Evolutionary conservation across 129 eudicot genomes (phyloP).

Genomic region (Helichrysum umbraculigerum): DNA sequence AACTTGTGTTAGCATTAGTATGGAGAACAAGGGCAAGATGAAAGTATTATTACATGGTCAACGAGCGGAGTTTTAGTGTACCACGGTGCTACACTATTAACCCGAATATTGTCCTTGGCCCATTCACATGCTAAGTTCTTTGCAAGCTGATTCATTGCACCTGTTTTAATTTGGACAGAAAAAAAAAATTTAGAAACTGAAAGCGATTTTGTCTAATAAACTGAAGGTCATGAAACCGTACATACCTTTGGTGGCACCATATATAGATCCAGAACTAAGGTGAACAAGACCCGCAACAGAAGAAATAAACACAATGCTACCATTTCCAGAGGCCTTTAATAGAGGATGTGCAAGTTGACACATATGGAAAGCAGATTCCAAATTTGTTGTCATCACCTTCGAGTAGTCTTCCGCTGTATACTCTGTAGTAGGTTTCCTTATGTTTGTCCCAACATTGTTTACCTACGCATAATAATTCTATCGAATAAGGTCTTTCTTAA

Average conservation of each 20-base stretch:
- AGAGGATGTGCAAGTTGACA: conserved; percentile 80
- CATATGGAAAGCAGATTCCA: conserved; percentile 74
- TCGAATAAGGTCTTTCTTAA: neutral
- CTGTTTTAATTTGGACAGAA: conserved; percentile 28
- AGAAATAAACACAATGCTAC: conserved; percentile 73
- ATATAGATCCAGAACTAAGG: conserved; percentile 54
- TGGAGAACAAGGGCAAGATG: neutral
- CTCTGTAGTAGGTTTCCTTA: conserved; percentile 67
- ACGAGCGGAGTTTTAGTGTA: conserved; percentile 70
- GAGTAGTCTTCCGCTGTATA: conserved; percentile 69
- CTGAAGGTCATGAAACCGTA: no score
- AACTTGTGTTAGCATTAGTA: no score
- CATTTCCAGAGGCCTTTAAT: conserved; percentile 65
- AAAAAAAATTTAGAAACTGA: neutral
- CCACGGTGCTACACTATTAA: conserved; percentile 77
- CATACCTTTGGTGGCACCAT: conserved; percentile 79
- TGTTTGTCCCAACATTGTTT: conserved; percentile 83
- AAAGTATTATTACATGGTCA: conserved; percentile 47
- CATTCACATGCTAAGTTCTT: conserved; percentile 90
- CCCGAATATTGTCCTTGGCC: conserved; percentile 78
- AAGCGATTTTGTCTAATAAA: neutral
- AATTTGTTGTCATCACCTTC: conserved; percentile 68
- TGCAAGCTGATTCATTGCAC: conserved; percentile 89
- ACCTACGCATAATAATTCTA: conserved; percentile 33
- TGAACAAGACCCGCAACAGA: conserved; percentile 72